Conservation (phyloP, 768 basidiomycete species). For the Boletus rubropictus region DNA sequence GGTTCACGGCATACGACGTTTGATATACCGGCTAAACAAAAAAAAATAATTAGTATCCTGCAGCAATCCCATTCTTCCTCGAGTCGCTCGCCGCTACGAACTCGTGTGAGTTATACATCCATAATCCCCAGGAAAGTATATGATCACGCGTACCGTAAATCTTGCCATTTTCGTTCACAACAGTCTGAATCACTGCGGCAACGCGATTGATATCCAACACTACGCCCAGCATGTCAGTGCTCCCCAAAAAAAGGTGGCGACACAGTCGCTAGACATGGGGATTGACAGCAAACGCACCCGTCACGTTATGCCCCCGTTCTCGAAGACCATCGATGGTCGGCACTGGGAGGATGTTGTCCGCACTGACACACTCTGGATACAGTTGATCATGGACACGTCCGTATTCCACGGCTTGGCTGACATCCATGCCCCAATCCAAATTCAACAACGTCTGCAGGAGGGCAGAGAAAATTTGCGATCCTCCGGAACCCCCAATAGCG, state of each 20-base stretch:
- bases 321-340: constrained; percentile 52
- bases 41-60: constrained; percentile 61
- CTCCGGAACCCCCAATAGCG: constrained; percentile 81
- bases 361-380: constrained; percentile 56
- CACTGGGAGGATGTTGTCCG: constrained; percentile 56
- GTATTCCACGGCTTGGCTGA: constrained; percentile 76
- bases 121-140: neutral
- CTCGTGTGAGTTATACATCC: neutral
- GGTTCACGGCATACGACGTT: too few relatives aligned
- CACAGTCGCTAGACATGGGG: neutral
- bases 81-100: constrained; percentile 78
- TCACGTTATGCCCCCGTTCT: constrained; percentile 65
- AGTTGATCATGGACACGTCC: constrained; percentile 85
- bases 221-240: constrained; percentile 18
- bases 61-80: constrained; percentile 87
- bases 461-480: constrained; percentile 76
- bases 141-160: constrained; percentile 53
- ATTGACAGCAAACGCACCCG: constrained; percentile 37
- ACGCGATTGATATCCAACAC: constrained; percentile 66
- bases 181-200: constrained; percentile 70
- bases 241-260: neutral
- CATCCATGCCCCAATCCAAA: constrained; percentile 70
- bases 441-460: constrained; percentile 77
- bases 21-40: too few relatives aligned
- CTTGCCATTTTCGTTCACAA: constrained; percentile 43